Conservation (phyloP, 225 moss, liverwort and hornwort species). For the Pseudisothecium myosuroides region DNA sequence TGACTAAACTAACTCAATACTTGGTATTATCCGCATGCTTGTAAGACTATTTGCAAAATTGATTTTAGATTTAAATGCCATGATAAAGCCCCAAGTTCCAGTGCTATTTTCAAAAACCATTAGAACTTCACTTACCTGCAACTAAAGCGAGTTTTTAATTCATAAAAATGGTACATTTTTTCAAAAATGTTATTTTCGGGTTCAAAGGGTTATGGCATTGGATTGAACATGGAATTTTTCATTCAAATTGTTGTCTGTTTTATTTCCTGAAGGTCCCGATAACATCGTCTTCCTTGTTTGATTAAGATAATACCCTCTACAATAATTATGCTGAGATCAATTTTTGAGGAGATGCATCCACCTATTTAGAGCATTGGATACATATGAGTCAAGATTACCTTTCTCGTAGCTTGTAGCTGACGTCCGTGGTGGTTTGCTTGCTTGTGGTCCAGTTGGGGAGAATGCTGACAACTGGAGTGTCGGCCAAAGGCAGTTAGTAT, state of each 20-base stretch:
- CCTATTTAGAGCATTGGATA: neutral
- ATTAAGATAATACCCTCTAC: neutral
- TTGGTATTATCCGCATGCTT: neutral
- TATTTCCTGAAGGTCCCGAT: neutral
- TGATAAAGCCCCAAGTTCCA: neutral
- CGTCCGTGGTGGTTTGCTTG: neutral
- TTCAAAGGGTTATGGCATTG: neutral
- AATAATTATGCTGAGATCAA: neutral
- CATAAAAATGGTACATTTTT: too few relatives aligned
- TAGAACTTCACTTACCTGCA: neutral
- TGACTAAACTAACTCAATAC: neutral
- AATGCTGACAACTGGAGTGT: slow-evolving; percentile 96
- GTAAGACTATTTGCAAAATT: neutral
- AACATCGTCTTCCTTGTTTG: neutral
- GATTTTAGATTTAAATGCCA: neutral
- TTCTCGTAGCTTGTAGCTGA: neutral
- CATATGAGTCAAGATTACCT: neutral
- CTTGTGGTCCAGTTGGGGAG: slow-evolving; percentile 52
- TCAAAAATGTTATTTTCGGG: neutral
- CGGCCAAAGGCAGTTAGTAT: slow-evolving; percentile 84
- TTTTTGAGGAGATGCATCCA: neutral
- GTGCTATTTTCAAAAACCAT: neutral
- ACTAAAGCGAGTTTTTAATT: neutral
- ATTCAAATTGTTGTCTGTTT: neutral
- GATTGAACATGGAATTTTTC: neutral